Evolutionary conservation across 306 rosid species (phyloP), one percentile per base, ranked within the genome.

Genomic region (Ormosia emarginata): DNA sequence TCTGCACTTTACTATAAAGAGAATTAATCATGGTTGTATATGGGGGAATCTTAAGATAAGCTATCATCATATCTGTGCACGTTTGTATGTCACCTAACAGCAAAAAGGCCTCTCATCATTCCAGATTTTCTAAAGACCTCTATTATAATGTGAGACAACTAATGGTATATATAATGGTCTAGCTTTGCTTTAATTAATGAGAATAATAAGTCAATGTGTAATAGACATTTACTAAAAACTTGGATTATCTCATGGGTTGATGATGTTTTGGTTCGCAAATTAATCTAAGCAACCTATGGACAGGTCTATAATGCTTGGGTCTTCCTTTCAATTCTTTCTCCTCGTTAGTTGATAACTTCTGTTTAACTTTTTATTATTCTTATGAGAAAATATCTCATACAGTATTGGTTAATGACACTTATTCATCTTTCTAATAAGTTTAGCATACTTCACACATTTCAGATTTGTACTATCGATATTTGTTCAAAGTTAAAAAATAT

Each of bases 1-100:
- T 82, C 33, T 86, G 78, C 47, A 67, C 58, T 73, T 73, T 78
- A 67, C 81, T 52, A 67, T 74, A 82, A 78, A 79, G 82, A 80
- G 55, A 78, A 62, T 47, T 56, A 73, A 79, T 84, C 56, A 82
- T 67, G 82, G 78, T 49, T 79, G 15, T 15, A 41, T 11, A 40
- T 65, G 55, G 81, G 24, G 75, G 79, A 71, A 70, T 68, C 77
- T 52, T 84, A 80, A 87, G 85, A 69, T 81, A 81, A 85, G 86
- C 70, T 79, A 82, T 90, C 85, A 88, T 78, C 78, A 77, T 71
- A 74, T 74, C 57, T 43, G n/a, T 49, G 65, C 81, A 76, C 91
- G 83, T 88, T 77, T 85, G 47, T 81, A 47, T 88, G 90, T 90
- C 90, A 85, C 97, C 91, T 81, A 85, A 87, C 89, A 75, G 34